These are phyloP conservation scores for Furcasterigmium sp. DNA, from an alignment of 2,329 filamentous ascomycete species.

Conservation along the genomic window DNA sequence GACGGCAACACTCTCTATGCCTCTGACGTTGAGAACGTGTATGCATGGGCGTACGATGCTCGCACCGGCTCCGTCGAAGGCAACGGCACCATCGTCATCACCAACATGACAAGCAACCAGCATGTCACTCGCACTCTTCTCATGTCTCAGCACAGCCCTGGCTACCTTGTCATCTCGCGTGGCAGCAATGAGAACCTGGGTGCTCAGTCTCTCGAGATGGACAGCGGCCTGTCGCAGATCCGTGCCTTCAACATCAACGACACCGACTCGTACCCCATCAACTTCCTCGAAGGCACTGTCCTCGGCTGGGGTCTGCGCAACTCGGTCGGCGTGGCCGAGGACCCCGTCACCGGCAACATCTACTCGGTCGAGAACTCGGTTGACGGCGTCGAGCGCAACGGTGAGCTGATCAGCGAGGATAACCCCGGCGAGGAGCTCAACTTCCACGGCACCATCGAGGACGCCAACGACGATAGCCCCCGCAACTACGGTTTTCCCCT, in stretches of 20 bases:
- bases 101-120: constrained; percentile 41
- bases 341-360: constrained; percentile 46
- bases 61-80: constrained; percentile 35
- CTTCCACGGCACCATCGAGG: constrained; percentile 56
- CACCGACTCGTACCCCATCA: constrained; percentile 23
- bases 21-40: constrained; percentile 54
- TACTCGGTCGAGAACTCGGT: constrained; percentile 67
- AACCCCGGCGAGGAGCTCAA: constrained; percentile 74
- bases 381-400: constrained; percentile 54
- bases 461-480: constrained; percentile 23
- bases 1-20: constrained; percentile 51
- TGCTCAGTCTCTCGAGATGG: constrained; percentile 38
- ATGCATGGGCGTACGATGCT: constrained; percentile 61
- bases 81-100: constrained; percentile 50
- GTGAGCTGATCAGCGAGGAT: constrained; percentile 57
- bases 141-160: constrained; percentile 47
- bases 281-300: constrained; percentile 42
- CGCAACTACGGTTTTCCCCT: constrained; percentile 20
- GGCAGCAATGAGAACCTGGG: constrained; percentile 63
- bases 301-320: constrained; percentile 69
- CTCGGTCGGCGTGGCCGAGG: constrained; percentile 64
- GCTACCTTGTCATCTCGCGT: constrained; percentile 58
- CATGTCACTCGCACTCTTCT: constrained; percentile 65
- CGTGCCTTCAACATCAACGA: constrained; percentile 47
- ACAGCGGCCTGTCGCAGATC: constrained; percentile 60